Evolutionary conservation across 2,329 filamentous ascomycete genomes (phyloP).

Genomic region (Pseudocercospora eumusae): DNA sequence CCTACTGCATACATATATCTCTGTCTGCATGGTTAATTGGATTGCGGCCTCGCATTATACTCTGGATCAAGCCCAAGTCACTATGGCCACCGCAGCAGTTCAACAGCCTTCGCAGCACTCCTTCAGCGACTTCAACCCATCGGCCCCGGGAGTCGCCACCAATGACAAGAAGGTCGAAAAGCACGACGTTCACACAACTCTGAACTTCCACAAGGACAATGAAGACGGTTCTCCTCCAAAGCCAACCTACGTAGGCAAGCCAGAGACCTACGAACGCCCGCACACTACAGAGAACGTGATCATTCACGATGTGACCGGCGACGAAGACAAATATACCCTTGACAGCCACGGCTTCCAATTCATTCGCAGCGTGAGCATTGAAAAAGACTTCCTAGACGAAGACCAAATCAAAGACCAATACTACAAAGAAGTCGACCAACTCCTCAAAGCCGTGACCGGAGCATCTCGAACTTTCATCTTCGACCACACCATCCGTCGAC

Average conservation of each 20-base stretch:
- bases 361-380: slow-evolving; percentile 37
- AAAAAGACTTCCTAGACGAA: slow-evolving; percentile 44
- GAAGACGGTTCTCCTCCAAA: slow-evolving; percentile 31
- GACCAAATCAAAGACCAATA: slow-evolving; percentile 43
- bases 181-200: slow-evolving; percentile 26
- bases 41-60: not conserved
- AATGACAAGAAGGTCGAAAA: slow-evolving; percentile 22
- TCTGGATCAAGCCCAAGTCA: not conserved
- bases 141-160: slow-evolving; percentile 12
- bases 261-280: slow-evolving; percentile 40
- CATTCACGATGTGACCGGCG: slow-evolving; percentile 50
- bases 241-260: slow-evolving; percentile 29
- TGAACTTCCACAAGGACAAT: slow-evolving; percentile 32
- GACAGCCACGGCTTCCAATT: slow-evolving; percentile 42
- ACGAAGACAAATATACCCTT: slow-evolving; percentile 40
- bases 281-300: slow-evolving; percentile 35
- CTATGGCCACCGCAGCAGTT: slow-evolving; percentile 29
- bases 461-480: slow-evolving; percentile 61
- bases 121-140: slow-evolving; percentile 16
- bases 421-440: slow-evolving; percentile 43
- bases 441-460: slow-evolving; percentile 53
- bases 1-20: not conserved
- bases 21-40: not conserved
- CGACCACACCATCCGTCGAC: slow-evolving; percentile 62
- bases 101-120: slow-evolving; percentile 20